Base-by-base conservation (phyloP, 2,329 filamentous ascomycete genomes). In the Venturia asperata region DNA sequence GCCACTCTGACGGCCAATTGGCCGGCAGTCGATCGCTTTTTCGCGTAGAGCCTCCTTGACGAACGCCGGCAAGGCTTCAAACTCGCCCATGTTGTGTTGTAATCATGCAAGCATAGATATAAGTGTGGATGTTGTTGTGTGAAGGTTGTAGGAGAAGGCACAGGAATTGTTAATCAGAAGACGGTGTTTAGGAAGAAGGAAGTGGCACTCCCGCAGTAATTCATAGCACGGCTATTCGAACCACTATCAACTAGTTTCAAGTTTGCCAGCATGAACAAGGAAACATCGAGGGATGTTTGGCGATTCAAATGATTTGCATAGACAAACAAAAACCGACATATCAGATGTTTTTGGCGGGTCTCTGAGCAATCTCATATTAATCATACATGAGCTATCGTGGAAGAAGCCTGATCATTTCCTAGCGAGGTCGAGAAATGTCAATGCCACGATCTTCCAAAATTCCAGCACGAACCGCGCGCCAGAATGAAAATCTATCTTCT, bases 1-100 rank as follows among this genome's bases (percentile, higher is more conserved):
- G 11, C 64, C 64, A 9, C 9, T 52, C 41, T 66, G 60, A 19
- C 47, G 21, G 3, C 64, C 64, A n/a, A 66, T 27, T 21, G 58
- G 45, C 43, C 34, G 42, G 21, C 65, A 37, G n/a, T 24, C 30
- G 15, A 66, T 60, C 11, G 34, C 64, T 58, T 66, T 66, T n/a
- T 56, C 30, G 27, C 64, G 39, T 19, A 63, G 34, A 13, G 24
- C 15, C 21, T 63, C 42, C 30, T 66, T 61, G 24, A 42, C 34
- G 30, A 30, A 39, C 15, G 27, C 27, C 21, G 47, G 37, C n/a
- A 64, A 42, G 42, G 19, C 52, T 19, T 64, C 52, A 49, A 64
- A 64, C 6, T 24, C 52, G 13, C 27, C 30, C 52, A 58, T 58
- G 15, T 58, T 58, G 30, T 58, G 15, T 58, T 58, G 30, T 58